Base-by-base conservation (phyloP, 2,329 filamentous ascomycete species). In the Fusarium sp. region DNA sequence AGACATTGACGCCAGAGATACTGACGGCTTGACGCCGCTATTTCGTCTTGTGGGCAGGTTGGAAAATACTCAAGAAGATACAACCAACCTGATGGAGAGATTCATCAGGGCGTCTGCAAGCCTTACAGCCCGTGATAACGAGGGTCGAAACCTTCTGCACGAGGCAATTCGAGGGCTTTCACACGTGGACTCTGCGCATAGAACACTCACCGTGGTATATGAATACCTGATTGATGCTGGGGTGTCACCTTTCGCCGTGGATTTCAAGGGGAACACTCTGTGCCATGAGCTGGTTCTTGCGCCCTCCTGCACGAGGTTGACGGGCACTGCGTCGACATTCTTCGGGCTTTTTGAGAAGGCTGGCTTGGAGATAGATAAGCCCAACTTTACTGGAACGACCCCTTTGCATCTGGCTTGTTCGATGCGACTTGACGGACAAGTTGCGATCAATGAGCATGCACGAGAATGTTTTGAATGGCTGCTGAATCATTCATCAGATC, bases 221-320 rank as follows among this genome's bases (percentile, higher is more conserved):
- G 43, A 49, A n/a, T 47, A 58, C 9, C 52, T 70, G 9, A 6
- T 64, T 43, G 44, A 67, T 11, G 55, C 36, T 14, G 62, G 67
- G 5, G 28, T 65, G 8, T 58, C 67, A 5, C 58, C 66, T 33
- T 46, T 47, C 19, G 40, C 10, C 5, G 40, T 56, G n/a, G 69
- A 72, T 33, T 59, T 65, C 5, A 17, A 43, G 9, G 69, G 69
- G 6, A 70, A 72, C 28, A 72, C 65, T 8, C 14, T 69, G 21
- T 67, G 46, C 19, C 69, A 72, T 17, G 69, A 69, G 19, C 14
- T 68, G 2, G 26, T 62, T n/a, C 47, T 45, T 8, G 43, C 28
- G 14, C 47, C 56, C 14, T 7, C 15, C 10, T 24, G 21, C 6
- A 33, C 5, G 22, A 19, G 17, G 28, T 2, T 28, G n/a, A 19